Base-by-base conservation (phyloP, 768 basidiomycete genomes). In the Kwoniella pini region DNA sequence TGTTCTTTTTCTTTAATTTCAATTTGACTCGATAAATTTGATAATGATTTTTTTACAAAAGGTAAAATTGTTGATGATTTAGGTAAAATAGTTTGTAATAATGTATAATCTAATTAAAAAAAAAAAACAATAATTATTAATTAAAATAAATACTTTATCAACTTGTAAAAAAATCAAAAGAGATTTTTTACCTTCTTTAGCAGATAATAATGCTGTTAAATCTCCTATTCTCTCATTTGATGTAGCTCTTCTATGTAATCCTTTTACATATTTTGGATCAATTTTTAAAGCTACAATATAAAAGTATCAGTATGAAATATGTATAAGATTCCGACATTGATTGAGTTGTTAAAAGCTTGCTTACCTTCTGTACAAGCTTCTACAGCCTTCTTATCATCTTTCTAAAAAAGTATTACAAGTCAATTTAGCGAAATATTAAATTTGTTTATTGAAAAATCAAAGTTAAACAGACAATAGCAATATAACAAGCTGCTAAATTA, bases 401-500 rank as follows among this genome's bases (percentile, higher is more conserved):
- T 85, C 90, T 92, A 67, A 6, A 19, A 19, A 9, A 19, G 54
- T 39, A 15, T 19, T 5, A 19, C 40, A 42, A 42, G 40, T 36
- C 15, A 9, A n/a, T 15, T 9, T 36, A 36, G 33, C 15, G 33
- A 36, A 9, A 36, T 36, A 36, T 36, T 15, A 36, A 15, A 7
- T 36, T 7, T 7, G 33, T 36, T 36, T 36, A 9, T 36, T 36
- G 33, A 9, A 36, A 36, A 36, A 9, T 15, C 9, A 36, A 36
- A 36, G 7, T 26, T n/a, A 24, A 22, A 57, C 86, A 72, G 69
- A 90, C 91, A 77, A 90, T 77, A 70, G 90, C 90, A 4, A 89
- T 82, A 73, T 86, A 82, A 69, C 91, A 94, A 52, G 92, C 93
- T 0, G 84, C 92, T 38, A 95, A 86, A 73, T 97, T 97, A n/a